Evolutionary conservation across 257 asterid species (phyloP).

Genomic region (Leonotis leonurus): DNA sequence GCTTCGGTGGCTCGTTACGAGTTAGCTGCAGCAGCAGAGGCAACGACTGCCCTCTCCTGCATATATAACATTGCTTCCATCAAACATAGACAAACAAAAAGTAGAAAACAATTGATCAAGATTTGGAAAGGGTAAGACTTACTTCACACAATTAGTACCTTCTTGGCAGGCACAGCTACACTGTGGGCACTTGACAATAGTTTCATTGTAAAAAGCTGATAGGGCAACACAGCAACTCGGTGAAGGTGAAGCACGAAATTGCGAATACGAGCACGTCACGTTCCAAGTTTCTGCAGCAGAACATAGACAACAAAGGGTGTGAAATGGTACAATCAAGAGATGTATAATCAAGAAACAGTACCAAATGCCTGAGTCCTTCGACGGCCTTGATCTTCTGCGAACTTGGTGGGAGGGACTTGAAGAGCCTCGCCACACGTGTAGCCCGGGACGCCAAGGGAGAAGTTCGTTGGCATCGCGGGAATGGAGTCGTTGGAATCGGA

Average conservation of each 20-base stretch:
- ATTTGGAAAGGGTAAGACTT: neutral
- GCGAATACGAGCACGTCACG: conserved; percentile 68
- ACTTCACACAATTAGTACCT: conserved; percentile 47
- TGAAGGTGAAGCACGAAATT: conserved; percentile 46
- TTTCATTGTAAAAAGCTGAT: conserved; percentile 62
- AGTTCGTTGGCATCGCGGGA: conserved; percentile 32
- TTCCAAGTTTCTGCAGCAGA: conserved; percentile 58
- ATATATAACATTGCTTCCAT: too few relatives aligned
- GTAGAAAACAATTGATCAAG: neutral
- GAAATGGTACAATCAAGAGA: neutral
- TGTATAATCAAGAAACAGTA: neutral
- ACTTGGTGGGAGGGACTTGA: conserved; percentile 51
- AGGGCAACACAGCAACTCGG: conserved; percentile 75
- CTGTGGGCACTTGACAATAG: conserved; percentile 53
- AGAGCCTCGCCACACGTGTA: conserved; percentile 60
- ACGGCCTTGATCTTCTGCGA: conserved; percentile 48
- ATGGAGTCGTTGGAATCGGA: neutral
- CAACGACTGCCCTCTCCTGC: conserved; percentile 33
- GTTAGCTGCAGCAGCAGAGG: conserved; percentile 39
- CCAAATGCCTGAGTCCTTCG: conserved; percentile 68
- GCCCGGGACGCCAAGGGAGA: conserved; percentile 59
- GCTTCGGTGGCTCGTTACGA: conserved; percentile 30
- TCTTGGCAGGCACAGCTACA: conserved; percentile 73
- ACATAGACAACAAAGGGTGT: neutral
- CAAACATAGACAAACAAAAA: neutral